Percentiles rank a stretch among this genome's conserved stretches.
These are phyloP conservation scores for Macrophomina tecta DNA, from an alignment of 2,329 filamentous ascomycete genomes.

Conservation along the genomic window DNA sequence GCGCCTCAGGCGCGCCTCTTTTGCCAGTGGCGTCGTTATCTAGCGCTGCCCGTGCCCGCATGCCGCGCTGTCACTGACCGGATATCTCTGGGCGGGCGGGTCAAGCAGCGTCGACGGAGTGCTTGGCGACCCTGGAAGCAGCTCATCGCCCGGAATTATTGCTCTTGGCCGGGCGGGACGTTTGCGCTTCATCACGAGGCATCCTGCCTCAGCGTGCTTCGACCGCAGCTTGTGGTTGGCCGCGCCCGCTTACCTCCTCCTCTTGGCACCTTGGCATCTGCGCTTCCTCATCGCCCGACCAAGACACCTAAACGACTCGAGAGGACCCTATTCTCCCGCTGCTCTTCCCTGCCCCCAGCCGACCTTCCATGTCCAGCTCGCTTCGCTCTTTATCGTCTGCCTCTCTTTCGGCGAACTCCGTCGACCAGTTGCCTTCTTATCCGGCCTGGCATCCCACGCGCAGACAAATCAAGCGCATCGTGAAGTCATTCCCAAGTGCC, in stretches of 20 bases:
- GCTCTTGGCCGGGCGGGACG: constrained; percentile 15
- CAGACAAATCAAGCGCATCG: background rate
- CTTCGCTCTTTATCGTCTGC: background rate
- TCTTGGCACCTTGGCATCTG: constrained; percentile 3
- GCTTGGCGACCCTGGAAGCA: background rate
- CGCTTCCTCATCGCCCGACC: background rate
- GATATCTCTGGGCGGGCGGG: background rate
- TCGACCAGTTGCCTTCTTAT: background rate
- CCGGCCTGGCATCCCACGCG: background rate
- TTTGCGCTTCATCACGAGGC: background rate
- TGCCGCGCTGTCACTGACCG: constrained; percentile 11
- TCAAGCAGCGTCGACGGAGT: constrained; percentile 1
- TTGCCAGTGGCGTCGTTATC: background rate
- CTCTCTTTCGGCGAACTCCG: constrained; percentile 13
- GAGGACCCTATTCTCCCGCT: background rate
- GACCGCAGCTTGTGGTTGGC: background rate
- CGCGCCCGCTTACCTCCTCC: background rate
- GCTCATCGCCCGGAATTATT: background rate
- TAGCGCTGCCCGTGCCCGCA: constrained; percentile 5
- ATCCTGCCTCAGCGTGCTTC: background rate
- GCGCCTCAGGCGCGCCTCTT: constrained; percentile 6
- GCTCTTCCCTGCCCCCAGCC: background rate
- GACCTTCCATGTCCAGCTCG: background rate
- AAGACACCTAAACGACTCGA: background rate
- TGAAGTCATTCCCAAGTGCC: no score